phyloP scores from a whole-genome alignment of 495 filamentous ascomycete genomes.

The Tuber magnatum region DNA sequence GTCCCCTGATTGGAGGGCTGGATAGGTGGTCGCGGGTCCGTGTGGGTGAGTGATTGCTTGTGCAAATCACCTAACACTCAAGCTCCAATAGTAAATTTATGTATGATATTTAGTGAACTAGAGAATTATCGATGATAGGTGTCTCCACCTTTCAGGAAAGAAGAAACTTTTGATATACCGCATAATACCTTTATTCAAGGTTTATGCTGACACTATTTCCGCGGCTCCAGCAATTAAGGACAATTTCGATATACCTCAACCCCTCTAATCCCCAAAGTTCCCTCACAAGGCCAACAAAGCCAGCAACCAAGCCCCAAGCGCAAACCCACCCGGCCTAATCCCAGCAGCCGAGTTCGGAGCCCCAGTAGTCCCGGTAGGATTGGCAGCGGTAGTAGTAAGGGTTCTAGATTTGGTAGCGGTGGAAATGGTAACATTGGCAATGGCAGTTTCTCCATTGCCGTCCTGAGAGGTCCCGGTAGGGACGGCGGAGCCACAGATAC shows the following conservation, averaged over 20 bases:
- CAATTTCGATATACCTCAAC: not conserved
- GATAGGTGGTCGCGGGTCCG: not conserved
- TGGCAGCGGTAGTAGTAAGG: not conserved
- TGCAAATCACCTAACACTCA: not conserved
- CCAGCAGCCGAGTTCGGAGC: not conserved
- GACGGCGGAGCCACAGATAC: not conserved
- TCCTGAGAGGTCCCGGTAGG: not conserved
- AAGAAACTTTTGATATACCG: not conserved
- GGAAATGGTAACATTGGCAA: not conserved
- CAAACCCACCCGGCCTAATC: not conserved
- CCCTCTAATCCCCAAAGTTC: not conserved
- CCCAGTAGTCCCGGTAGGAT: not conserved
- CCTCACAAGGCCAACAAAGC: not conserved
- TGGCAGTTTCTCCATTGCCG: not conserved
- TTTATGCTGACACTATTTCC: not conserved
- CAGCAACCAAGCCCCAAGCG: not conserved
- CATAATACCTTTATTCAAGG: not conserved
- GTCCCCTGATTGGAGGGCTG: not conserved
- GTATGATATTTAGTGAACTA: not conserved
- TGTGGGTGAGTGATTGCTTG: not conserved
- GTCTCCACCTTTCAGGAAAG: not conserved
- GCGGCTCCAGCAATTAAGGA: not conserved
- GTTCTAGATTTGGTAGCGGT: not conserved
- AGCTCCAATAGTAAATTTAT: too few species aligned
- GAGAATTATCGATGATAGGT: too few species aligned